Evolutionary conservation across 2,329 filamentous ascomycete genomes (phyloP).

Genomic region (Penicillium sp.): DNA sequence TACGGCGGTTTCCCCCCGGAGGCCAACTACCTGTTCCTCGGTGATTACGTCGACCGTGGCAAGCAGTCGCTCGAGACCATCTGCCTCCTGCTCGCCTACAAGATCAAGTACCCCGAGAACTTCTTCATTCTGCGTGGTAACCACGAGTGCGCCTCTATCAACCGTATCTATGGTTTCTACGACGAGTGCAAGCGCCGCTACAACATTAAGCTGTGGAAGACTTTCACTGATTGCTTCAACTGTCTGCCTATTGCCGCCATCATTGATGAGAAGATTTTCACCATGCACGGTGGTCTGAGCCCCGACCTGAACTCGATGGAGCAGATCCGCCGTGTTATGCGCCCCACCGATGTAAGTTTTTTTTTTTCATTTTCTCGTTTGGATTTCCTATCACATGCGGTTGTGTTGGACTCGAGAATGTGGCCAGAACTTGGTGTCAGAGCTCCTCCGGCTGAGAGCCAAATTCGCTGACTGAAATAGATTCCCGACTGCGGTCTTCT

Average conservation of each 20-base stretch:
- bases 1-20: slow-evolving; percentile 97
- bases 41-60: slow-evolving; percentile 97
- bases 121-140: slow-evolving; percentile 98
- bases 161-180: slow-evolving; percentile 99
- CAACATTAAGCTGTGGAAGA: slow-evolving; percentile 99
- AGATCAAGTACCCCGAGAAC: slow-evolving; percentile 99
- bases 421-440: slow-evolving; percentile 17
- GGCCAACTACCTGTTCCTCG: slow-evolving; percentile 98
- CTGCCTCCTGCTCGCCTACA: slow-evolving; percentile 93
- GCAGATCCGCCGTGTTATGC: slow-evolving; percentile 98
- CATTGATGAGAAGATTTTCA: slow-evolving; percentile 99
- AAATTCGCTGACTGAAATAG: slow-evolving; percentile 55
- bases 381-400: background rate
- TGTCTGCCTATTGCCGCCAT: slow-evolving; percentile 97
- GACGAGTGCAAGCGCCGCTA: slow-evolving; percentile 99
- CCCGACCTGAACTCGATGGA: slow-evolving; percentile 99
- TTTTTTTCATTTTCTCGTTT: slow-evolving; percentile 15
- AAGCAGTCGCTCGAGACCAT: slow-evolving; percentile 99
- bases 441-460: slow-evolving; percentile 33
- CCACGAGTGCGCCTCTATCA: slow-evolving; percentile 98
- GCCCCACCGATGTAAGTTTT: slow-evolving; percentile 88
- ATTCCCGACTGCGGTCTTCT: slow-evolving; percentile 97
- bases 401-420: slow-evolving; percentile 9
- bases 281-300: slow-evolving; percentile 97
- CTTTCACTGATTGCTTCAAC: slow-evolving; percentile 99